Evolutionary conservation across 129 eudicot genomes (phyloP), one percentile per base, ranked within the genome.

Genomic region (Lactuca saligna): DNA sequence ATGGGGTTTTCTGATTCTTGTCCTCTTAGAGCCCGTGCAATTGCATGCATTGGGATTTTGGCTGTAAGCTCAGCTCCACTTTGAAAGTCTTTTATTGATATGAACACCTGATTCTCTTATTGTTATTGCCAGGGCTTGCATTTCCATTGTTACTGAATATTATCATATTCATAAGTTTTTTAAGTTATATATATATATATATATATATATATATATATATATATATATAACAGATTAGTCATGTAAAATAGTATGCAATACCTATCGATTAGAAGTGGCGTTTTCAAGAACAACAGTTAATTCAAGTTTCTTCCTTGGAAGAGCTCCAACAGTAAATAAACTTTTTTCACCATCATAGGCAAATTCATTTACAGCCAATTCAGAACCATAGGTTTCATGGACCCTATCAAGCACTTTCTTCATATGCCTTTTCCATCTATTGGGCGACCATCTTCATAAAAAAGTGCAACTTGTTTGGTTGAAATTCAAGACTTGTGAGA

Each of bases 341-440:
- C 93, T 87, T 77, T 89, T 90, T 37, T 94, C 99, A 3, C 99
- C 99, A 74, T 94, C 99, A 64, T 94, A 90, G 0, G 99, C 99
- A 29, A 90, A 90, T 31, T 87, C 82, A 65, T 89, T 90, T 0
- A 95, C 97, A 38, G 69, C 93, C 38, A 94, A 35, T 83, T 94
- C 96, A 11, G 93, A 55, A 46, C 49, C 78, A 44, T 89, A 90
- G 0, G 99, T 94, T 50, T 85, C 89, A 20, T 83, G 93, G 6
- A 94, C 93, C 57, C 79, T 75, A 76, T 94, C 99, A 7, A 94
- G 80, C 51, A 94, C 87, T 61, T 87, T 39, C 99, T 73, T 1
- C 99, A 97, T 46, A 94, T 61, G 11, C 97, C 97, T 64, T 90
- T 94, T 0, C 80, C 91, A 58, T 94, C 97, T 0, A 87, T 77